Percentiles rank a stretch among this genome's conserved stretches.
phyloP scores from a whole-genome alignment of 192 early-diverging fungal species.

The Martensiomyces pterosporus region DNA sequence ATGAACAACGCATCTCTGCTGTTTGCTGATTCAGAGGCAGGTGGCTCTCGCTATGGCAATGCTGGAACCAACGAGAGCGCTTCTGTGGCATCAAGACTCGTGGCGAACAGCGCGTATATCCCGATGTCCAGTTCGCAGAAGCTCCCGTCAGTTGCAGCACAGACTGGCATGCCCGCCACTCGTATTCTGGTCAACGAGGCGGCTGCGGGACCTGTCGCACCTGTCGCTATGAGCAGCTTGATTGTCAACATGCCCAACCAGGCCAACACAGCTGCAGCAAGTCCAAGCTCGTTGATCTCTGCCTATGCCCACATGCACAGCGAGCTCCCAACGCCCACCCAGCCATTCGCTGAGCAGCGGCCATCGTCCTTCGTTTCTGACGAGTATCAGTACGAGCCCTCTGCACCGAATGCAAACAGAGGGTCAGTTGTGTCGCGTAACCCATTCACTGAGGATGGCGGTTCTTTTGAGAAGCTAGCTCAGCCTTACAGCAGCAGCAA shows the following conservation, averaged over 20 bases:
- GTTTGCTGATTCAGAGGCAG: conserved; percentile 4
- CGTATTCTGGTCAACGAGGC: no score
- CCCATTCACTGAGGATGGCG: conserved; percentile 12
- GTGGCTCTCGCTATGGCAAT: neutral
- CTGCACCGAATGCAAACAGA: no score
- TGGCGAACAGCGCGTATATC: conserved; percentile 19
- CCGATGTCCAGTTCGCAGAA: conserved; percentile 39
- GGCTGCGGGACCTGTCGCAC: no score
- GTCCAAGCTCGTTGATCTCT: conserved; percentile 32
- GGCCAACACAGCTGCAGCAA: conserved; percentile 2
- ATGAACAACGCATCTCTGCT: conserved; percentile 3
- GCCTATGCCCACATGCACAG: conserved; percentile 39
- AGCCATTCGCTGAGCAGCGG: conserved; percentile 14
- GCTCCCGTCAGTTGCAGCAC: no score
- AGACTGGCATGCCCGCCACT: no score
- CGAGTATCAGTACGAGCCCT: conserved; percentile 45
- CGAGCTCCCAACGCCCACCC: conserved; percentile 9
- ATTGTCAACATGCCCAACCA: no score
- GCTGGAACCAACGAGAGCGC: conserved; percentile 1
- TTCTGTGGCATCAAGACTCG: neutral
- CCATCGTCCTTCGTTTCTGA: conserved; percentile 37
- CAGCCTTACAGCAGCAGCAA: no score
- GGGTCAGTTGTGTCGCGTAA: conserved; percentile 2
- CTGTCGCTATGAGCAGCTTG: no score
- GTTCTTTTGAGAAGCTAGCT: neutral